A percentile compares a stretch with the other conserved stretches of the same genome.
Conservation (phyloP, 2,329 filamentous ascomycete genomes). For the Fusarium sambucinum region DNA sequence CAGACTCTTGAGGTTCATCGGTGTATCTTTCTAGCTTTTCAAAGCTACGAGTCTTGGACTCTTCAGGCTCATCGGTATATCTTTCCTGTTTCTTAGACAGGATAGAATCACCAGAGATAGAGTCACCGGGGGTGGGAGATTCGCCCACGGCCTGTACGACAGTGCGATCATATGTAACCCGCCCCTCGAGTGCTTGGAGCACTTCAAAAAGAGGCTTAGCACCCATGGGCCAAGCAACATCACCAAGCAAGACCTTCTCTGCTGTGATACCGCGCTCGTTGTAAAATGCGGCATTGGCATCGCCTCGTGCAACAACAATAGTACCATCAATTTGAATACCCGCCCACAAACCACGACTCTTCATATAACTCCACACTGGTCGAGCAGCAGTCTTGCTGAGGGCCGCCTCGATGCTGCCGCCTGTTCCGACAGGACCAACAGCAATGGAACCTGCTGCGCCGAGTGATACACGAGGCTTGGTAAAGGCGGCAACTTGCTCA, state of each 20-base stretch:
- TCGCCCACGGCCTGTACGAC: constrained; percentile 48
- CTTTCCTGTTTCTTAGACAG: constrained; percentile 50
- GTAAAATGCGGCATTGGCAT: constrained; percentile 85
- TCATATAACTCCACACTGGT: constrained; percentile 85
- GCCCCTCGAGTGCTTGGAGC: constrained; percentile 55
- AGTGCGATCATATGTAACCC: constrained; percentile 41
- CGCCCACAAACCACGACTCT: constrained; percentile 82
- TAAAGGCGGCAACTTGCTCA: constrained; percentile 75
- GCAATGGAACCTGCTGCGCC: constrained; percentile 77
- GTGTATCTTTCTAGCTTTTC: constrained; percentile 49
- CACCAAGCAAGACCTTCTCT: constrained; percentile 52
- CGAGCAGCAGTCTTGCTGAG: constrained; percentile 54
- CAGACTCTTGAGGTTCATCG: constrained; percentile 15
- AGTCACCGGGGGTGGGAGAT: constrained; percentile 38
- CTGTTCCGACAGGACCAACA: constrained; percentile 70
- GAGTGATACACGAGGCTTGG: constrained; percentile 73
- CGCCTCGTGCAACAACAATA: constrained; percentile 78
- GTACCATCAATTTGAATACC: constrained; percentile 86
- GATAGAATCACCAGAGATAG: neutral
- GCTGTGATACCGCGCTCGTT: constrained; percentile 63
- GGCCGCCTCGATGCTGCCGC: constrained; percentile 66
- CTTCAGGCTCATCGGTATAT: constrained; percentile 31
- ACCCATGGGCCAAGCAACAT: constrained; percentile 57
- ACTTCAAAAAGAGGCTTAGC: constrained; percentile 56
- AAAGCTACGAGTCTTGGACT: neutral